phyloP scores from a whole-genome alignment of 768 basidiomycete genomes.

The Pulveroboletus frians region DNA sequence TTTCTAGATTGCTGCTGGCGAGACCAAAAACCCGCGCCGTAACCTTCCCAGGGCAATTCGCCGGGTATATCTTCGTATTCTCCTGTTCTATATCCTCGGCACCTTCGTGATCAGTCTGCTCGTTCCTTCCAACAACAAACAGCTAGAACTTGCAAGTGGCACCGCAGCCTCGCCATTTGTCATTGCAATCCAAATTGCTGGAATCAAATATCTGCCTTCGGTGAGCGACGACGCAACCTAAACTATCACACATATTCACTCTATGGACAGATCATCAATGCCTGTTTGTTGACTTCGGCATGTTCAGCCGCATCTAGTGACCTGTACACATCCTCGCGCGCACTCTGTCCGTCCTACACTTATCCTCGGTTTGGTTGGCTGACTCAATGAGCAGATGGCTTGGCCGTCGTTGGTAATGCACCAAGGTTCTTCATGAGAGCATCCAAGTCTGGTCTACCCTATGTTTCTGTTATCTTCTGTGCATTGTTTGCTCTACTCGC shows the following conservation, averaged over 20 bases:
- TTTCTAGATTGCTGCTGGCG: slow-evolving; percentile 75
- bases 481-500: slow-evolving; percentile 65
- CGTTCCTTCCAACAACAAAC: slow-evolving; percentile 62
- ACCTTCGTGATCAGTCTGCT: slow-evolving; percentile 78
- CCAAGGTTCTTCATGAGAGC: slow-evolving; percentile 74
- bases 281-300: slow-evolving; percentile 79
- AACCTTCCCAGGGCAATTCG: slow-evolving; percentile 55
- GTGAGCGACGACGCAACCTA: slow-evolving; percentile 36
- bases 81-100: slow-evolving; percentile 70
- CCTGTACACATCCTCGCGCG: slow-evolving; percentile 83
- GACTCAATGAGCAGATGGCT: slow-evolving; percentile 51
- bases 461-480: slow-evolving; percentile 63
- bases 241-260: slow-evolving; percentile 1
- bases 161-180: slow-evolving; percentile 84
- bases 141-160: slow-evolving; percentile 47
- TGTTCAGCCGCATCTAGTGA: slow-evolving; percentile 92
- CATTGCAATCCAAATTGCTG: slow-evolving; percentile 79
- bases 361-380: not conserved
- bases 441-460: slow-evolving; percentile 70
- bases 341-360: slow-evolving; percentile 57
- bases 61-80: slow-evolving; percentile 69
- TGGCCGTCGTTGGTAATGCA: slow-evolving; percentile 76
- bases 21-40: slow-evolving; percentile 80
- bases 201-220: slow-evolving; percentile 81
- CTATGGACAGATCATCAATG: slow-evolving; percentile 62